Conservation (phyloP, 257 asterid species). For the Solanum peruvianum region DNA sequence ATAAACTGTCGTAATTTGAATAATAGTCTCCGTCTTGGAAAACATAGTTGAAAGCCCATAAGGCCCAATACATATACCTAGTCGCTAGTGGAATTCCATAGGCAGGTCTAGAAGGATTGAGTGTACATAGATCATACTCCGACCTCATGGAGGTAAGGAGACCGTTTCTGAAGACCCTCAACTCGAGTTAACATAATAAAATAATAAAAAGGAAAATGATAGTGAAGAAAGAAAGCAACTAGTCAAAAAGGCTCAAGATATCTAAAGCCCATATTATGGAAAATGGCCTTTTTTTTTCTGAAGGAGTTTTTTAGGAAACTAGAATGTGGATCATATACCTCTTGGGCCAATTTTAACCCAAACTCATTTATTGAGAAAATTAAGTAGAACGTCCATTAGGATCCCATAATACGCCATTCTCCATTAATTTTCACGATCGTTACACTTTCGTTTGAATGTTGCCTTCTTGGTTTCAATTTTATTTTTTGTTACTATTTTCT, state of each 20-base stretch:
- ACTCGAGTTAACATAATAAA: not conserved
- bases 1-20: not conserved
- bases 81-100: not conserved
- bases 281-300: not conserved
- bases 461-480: not conserved
- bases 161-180: not conserved
- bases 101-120: not conserved
- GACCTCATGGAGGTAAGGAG: not conserved
- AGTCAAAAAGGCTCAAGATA: not conserved
- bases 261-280: not conserved
- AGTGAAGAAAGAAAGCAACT: not conserved
- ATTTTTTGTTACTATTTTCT: too few relatives aligned
- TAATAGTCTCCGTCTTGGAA: not conserved
- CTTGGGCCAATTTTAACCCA: not conserved
- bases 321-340: not conserved
- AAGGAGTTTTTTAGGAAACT: not conserved
- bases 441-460: not conserved
- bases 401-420: not conserved
- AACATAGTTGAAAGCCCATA: not conserved
- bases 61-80: not conserved
- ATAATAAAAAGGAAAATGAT: not conserved
- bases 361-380: not conserved
- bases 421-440: too few relatives aligned
- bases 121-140: not conserved
- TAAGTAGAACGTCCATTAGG: not conserved